Conservation (phyloP, 78 protist genomes). For the Dictyostelium purpureum region DNA sequence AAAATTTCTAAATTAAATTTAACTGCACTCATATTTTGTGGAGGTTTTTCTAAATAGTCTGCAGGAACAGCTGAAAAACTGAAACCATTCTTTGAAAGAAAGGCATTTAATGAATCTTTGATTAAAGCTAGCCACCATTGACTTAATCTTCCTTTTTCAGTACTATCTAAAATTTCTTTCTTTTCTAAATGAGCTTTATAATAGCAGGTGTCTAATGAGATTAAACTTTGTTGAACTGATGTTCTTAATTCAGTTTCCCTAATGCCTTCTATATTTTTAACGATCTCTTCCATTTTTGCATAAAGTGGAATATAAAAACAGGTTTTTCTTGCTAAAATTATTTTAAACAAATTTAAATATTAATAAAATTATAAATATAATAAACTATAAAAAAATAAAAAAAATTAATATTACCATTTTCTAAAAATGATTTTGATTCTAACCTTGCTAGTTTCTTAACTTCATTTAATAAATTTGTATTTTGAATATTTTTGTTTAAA, state of each 20-base stretch:
- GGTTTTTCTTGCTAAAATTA: conserved; percentile 35
- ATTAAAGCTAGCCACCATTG: conserved; percentile 45
- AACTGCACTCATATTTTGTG: conserved; percentile 4
- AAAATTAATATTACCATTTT: neutral
- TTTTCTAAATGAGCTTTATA: conserved; percentile 1
- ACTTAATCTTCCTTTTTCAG: conserved; percentile 19
- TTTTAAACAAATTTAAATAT: no score
- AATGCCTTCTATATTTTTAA: conserved; percentile 24
- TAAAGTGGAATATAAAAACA: conserved; percentile 59
- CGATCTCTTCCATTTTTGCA: conserved; percentile 39
- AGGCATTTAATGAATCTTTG: conserved; percentile 14
- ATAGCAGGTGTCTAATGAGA: neutral
- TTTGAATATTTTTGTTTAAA: neutral
- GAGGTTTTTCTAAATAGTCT: conserved; percentile 66
- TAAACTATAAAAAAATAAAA: no score
- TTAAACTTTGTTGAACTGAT: neutral
- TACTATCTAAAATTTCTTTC: conserved; percentile 44
- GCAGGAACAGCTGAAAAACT: conserved; percentile 44
- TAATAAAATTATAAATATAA: no score
- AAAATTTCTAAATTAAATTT: conserved; percentile 26
- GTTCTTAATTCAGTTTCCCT: conserved; percentile 35
- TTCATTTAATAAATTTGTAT: neutral
- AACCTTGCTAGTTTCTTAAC: conserved; percentile 1
- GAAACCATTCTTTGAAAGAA: conserved; percentile 8
- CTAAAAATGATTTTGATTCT: conserved; percentile 62